phyloP scores from a whole-genome alignment of 1,139 yeast genomes.

The Saccharomyces hybrid region DNA sequence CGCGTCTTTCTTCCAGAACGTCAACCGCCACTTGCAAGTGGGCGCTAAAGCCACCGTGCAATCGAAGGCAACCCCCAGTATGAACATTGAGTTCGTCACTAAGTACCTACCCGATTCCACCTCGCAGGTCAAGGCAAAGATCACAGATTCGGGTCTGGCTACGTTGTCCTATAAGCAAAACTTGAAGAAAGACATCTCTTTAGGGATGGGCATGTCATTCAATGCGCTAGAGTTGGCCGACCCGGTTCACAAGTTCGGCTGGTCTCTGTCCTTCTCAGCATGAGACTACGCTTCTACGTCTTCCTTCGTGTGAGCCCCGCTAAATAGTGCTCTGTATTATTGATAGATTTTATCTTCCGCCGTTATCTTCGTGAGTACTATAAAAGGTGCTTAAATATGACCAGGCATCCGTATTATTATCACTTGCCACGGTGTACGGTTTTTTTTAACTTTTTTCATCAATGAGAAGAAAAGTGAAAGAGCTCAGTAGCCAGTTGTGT shows the following conservation, averaged over 20 bases:
- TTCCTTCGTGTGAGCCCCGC: neutral
- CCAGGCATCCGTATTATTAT: neutral
- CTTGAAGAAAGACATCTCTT: constrained; percentile 90
- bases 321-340: neutral
- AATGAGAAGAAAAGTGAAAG: neutral
- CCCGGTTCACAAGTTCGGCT: constrained; percentile 96
- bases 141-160: constrained; percentile 92
- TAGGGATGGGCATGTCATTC: constrained; percentile 95
- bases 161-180: constrained; percentile 91
- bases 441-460: neutral
- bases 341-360: neutral
- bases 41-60: constrained; percentile 98
- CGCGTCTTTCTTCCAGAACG: constrained; percentile 96
- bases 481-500: neutral
- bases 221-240: constrained; percentile 93
- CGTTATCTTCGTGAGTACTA: too few relatives aligned
- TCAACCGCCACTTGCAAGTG: constrained; percentile 83
- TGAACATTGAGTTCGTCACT: constrained; percentile 88
- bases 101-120: constrained; percentile 82
- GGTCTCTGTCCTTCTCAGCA: constrained; percentile 52
- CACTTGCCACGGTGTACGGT: neutral
- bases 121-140: constrained; percentile 91
- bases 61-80: constrained; percentile 66
- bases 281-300: neutral
- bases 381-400: too few relatives aligned